A percentile compares a stretch with the other conserved stretches of the same genome.
Evolutionary conservation across 164 flowering plant genomes (phyloP).

Genomic region (Echeveria elegans): DNA sequence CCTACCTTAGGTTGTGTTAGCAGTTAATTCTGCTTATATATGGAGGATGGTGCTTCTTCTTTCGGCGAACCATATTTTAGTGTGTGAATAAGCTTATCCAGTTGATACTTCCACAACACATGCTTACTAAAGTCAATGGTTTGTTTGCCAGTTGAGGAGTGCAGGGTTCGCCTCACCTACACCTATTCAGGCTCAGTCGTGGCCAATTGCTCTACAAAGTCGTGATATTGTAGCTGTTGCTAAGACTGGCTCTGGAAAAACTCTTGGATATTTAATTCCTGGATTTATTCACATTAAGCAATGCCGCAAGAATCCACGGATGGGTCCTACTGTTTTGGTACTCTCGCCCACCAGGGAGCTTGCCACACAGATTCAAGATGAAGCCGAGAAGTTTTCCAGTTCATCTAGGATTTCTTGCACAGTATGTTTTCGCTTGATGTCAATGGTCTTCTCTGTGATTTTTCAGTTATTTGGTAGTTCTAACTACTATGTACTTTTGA

Average conservation of each 20-base stretch:
- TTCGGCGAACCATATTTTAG: constrained; percentile 26
- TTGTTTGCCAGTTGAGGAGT: constrained; percentile 57
- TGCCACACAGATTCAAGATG: constrained; percentile 91
- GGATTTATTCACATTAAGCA: constrained; percentile 72
- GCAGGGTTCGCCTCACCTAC: constrained; percentile 89
- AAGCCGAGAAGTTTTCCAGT: constrained; percentile 74
- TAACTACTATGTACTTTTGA: background rate
- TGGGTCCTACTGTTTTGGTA: constrained; percentile 85
- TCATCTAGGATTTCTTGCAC: constrained; percentile 78
- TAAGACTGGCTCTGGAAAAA: constrained; percentile 96
- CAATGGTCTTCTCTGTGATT: background rate
- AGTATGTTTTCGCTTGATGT: background rate
- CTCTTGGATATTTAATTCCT: constrained; percentile 80
- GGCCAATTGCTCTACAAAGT: constrained; percentile 76
- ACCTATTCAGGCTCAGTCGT: constrained; percentile 93
- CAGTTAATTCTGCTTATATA: constrained; percentile 40
- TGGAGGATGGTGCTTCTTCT: constrained; percentile 64
- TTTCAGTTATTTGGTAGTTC: background rate
- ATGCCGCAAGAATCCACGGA: constrained; percentile 33
- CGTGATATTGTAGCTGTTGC: constrained; percentile 92
- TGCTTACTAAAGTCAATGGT: constrained; percentile 34
- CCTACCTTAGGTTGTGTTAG: constrained; percentile 75
- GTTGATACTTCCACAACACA: constrained; percentile 24
- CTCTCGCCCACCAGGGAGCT: constrained; percentile 89
- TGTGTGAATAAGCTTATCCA: constrained; percentile 21